Percentiles rank a stretch among this genome's conserved stretches.
Evolutionary conservation across 164 flowering plant species (phyloP).

Genomic region (Piper betle): DNA sequence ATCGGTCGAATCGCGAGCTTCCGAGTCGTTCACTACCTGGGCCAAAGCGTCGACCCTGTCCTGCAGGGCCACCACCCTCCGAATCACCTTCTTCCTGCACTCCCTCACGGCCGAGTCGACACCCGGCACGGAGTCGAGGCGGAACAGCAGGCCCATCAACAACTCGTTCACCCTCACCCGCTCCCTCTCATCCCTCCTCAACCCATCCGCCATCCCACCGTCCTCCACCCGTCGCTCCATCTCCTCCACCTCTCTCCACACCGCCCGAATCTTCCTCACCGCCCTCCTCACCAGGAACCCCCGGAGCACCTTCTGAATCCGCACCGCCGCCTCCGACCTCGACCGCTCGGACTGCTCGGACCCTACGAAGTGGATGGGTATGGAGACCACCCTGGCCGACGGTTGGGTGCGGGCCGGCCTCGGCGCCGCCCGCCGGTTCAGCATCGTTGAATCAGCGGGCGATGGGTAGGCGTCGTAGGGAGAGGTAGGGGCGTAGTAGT

Average conservation of each 20-base stretch:
- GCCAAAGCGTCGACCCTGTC: constrained; percentile 35
- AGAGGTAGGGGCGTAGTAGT: constrained; percentile 3
- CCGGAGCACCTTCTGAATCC: constrained; percentile 56
- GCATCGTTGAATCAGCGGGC: background rate
- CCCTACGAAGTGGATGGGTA: constrained; percentile 38
- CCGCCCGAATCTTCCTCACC: constrained; percentile 31
- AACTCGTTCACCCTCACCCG: constrained; percentile 45
- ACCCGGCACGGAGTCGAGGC: constrained; percentile 51
- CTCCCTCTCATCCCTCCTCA: constrained; percentile 36
- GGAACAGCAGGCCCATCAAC: constrained; percentile 49
- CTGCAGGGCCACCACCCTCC: constrained; percentile 51
- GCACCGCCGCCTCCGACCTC: constrained; percentile 27
- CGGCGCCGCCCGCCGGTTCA: constrained; percentile 2
- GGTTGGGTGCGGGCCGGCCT: background rate
- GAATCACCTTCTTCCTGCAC: constrained; percentile 45
- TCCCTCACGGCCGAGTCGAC: constrained; percentile 47
- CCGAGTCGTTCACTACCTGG: constrained; percentile 5
- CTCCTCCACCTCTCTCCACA: constrained; percentile 32
- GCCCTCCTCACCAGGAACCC: constrained; percentile 50
- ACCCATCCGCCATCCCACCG: constrained; percentile 23
- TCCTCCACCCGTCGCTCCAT: constrained; percentile 27
- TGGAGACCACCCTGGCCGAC: constrained; percentile 28
- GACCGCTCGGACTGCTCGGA: constrained; percentile 17
- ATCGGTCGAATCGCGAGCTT: too few species aligned
- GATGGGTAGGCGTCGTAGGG: constrained; percentile 1